Conservation (phyloP, 306 rosid species). For the Crataegus laevigata region DNA sequence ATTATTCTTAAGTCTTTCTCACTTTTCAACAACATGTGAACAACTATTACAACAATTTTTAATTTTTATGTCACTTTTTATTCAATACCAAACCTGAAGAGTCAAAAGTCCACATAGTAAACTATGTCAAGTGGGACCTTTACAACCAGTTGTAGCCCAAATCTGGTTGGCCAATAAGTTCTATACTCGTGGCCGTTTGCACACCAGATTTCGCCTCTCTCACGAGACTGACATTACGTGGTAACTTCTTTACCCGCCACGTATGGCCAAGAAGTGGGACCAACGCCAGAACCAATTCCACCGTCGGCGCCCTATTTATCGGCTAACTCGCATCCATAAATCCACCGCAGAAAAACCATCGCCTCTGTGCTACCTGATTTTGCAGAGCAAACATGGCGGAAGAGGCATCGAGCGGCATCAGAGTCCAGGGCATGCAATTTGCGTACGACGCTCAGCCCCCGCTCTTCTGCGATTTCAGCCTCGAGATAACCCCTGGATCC, state of each 20-base stretch:
- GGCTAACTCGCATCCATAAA: not conserved
- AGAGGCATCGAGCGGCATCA: conserved; percentile 31
- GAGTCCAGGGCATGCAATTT: conserved; percentile 70
- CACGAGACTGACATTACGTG: not conserved
- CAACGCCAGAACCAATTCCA: not conserved
- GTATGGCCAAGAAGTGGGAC: not conserved
- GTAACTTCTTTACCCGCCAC: not conserved
- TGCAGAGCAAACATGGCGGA: conserved; percentile 40
- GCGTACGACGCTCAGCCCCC: conserved; percentile 55
- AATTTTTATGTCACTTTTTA: too few relatives aligned
- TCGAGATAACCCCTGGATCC: conserved; percentile 65
- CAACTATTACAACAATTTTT: too few relatives aligned
- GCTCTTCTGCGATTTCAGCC: conserved; percentile 63
- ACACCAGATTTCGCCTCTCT: not conserved
- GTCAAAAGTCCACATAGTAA: too few relatives aligned
- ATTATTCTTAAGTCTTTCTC: too few relatives aligned
- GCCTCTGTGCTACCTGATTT: not conserved
- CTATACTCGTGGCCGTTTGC: conserved; percentile 1
- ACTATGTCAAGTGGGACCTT: not conserved
- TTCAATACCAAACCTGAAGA: too few relatives aligned
- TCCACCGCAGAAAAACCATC: not conserved
- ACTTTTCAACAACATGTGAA: too few relatives aligned
- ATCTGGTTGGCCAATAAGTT: not conserved
- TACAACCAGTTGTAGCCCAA: not conserved
- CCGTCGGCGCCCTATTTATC: not conserved